Evolutionary conservation across 202 grass and related monocot species (phyloP), one percentile per base, ranked within the genome.

Genomic region (Bolboschoenoplectus hybrid): DNA sequence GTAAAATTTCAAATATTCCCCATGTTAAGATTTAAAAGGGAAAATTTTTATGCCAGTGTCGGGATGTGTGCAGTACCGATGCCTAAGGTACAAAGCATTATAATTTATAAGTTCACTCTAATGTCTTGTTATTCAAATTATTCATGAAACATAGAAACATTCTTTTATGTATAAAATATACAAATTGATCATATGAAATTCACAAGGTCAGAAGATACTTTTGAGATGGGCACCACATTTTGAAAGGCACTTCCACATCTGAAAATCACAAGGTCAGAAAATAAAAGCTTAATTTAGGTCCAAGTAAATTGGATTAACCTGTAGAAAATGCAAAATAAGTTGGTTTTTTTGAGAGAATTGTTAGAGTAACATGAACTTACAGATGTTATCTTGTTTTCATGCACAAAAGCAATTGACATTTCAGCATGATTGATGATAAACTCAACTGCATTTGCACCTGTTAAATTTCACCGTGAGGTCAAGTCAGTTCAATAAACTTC

Each of bases 391-490:
- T 94, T 98, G 90, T 79, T 96, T 85, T 94, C 91, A 67, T 98
- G 96, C 38, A 92, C 81, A 91, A 98, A 98, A 26, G 91, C 93
- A 89, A 94, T 73, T 20, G 93, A 98, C 64, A 98, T 93, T 90
- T 96, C 96, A 52, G 93, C 91, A 87, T 98, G 93, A 35, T 86
- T 83, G 81, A 98, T 78, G 80, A 98, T 94, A 70, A 96, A 98
- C 73, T 96, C 91, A 80, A 98, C 91, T n/a, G 96, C 96, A 94
- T 98, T 94, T 65, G 92, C 63, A 82, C 96, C 96, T 98, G 89
- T 88, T 87, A 50, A 55, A 53, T 45, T 53, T 65, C 57, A 77
- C 5, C 1, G 14, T 36, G 2, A 55, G 26, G 74, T 77, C 50
- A 16, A 49, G 7, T 76, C 12, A 53, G 49, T 55, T 53, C 32